Evolutionary conservation across 345 rosid species (phyloP).

Genomic region (Rhizophora mangle): DNA sequence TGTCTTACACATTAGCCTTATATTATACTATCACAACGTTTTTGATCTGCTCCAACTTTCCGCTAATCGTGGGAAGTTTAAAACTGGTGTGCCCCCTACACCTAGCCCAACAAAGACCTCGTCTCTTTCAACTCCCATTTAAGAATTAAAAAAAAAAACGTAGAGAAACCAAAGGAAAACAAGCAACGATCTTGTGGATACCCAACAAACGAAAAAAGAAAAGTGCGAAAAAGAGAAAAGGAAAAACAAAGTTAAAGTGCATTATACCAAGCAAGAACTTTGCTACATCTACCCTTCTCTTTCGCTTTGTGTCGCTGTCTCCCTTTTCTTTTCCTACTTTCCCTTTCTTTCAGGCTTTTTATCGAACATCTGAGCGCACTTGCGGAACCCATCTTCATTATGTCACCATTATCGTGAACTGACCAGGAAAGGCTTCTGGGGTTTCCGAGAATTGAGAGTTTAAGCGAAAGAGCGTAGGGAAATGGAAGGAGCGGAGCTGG

Average conservation of each 20-base stretch:
- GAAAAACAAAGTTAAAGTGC: background rate
- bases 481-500: constrained; percentile 84
- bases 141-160: too few relatives aligned
- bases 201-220: background rate
- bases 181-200: too few relatives aligned
- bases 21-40: background rate
- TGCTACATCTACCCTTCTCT: background rate
- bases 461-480: background rate
- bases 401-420: background rate
- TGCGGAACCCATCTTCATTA: background rate
- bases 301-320: background rate
- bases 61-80: background rate
- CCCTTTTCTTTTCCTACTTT: background rate
- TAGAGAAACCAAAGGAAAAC: too few relatives aligned
- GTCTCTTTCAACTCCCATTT: background rate
- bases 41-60: constrained; percentile 7
- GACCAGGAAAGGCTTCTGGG: background rate
- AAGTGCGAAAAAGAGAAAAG: background rate
- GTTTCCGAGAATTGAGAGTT: background rate
- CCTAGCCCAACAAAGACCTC: constrained; percentile 21
- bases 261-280: background rate
- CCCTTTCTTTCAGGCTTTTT: background rate
- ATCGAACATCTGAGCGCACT: constrained; percentile 2
- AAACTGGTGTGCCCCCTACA: constrained; percentile 13
- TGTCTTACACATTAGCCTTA: too few relatives aligned